These are phyloP conservation scores for Leptomonas seymouri DNA, from an alignment of 208 protist genomes.

Conservation along the genomic window DNA sequence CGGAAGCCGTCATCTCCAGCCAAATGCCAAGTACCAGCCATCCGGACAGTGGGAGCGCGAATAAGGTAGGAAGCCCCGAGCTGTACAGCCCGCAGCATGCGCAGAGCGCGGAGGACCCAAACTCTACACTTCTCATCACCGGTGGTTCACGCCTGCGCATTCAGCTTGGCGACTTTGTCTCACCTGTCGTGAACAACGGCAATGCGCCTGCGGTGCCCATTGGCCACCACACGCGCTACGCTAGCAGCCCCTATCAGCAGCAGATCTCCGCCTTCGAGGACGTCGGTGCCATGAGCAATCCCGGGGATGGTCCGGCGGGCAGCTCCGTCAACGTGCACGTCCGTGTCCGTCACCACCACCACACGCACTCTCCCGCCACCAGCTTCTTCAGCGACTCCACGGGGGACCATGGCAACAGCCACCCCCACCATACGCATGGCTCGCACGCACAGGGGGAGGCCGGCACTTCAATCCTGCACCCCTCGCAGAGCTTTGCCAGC, in stretches of 20 bases:
- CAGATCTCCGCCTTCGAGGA: conserved; percentile 13
- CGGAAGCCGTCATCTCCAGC: neutral
- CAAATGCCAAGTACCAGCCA: neutral
- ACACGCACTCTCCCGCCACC: conserved; percentile 19
- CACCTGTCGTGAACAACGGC: conserved; percentile 11
- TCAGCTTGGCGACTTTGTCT: conserved; percentile 12
- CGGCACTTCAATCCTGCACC: conserved; percentile 4
- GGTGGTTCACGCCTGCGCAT: conserved; percentile 6
- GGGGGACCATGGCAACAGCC: conserved; percentile 10
- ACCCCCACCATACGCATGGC: neutral
- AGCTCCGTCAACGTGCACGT: conserved; percentile 37
- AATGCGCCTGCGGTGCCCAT: neutral
- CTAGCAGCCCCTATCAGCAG: conserved; percentile 21
- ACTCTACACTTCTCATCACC: neutral
- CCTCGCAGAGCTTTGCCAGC: conserved; percentile 25
- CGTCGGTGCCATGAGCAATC: neutral
- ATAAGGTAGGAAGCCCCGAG: neutral
- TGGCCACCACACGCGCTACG: conserved; percentile 1
- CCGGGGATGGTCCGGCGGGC: neutral
- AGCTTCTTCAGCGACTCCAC: conserved; percentile 42
- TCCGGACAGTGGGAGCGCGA: neutral
- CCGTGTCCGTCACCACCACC: conserved; percentile 29
- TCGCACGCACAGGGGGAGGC: neutral
- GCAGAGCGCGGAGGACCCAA: conserved; percentile 7
- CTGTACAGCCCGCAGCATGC: neutral